Conservation (phyloP, 2,329 filamentous ascomycete genomes). For the Keithomyces neogunnii region DNA sequence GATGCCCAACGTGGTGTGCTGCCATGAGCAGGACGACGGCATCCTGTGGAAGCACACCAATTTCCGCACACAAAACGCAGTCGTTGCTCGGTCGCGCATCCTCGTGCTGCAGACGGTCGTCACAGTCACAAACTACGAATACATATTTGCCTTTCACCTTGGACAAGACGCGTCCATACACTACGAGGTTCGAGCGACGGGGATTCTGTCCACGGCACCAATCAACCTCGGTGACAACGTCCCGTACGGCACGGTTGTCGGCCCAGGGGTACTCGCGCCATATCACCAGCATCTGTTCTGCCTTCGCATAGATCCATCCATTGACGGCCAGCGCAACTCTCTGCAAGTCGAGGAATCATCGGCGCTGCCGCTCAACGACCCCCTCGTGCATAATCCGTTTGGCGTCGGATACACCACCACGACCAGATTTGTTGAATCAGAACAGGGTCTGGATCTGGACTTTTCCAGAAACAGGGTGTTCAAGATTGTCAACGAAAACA, state of each 20-base stretch:
- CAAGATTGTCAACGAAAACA: slow-evolving; percentile 37
- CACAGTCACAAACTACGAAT: slow-evolving; percentile 65
- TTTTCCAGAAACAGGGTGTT: slow-evolving; percentile 40
- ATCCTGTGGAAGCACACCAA: slow-evolving; percentile 67
- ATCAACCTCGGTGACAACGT: slow-evolving; percentile 45
- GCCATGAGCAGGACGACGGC: slow-evolving; percentile 63
- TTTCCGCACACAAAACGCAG: slow-evolving; percentile 51
- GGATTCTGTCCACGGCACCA: slow-evolving; percentile 52
- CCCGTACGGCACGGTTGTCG: slow-evolving; percentile 54
- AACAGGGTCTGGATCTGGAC: slow-evolving; percentile 35
- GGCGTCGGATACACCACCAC: slow-evolving; percentile 52
- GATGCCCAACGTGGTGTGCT: slow-evolving; percentile 47
- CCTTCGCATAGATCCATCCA: slow-evolving; percentile 54
- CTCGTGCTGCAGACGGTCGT: slow-evolving; percentile 61
- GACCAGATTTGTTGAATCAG: slow-evolving; percentile 36
- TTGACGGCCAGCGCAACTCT: slow-evolving; percentile 44
- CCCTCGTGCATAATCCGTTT: slow-evolving; percentile 43
- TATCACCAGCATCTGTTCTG: slow-evolving; percentile 65
- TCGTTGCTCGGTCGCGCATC: slow-evolving; percentile 51
- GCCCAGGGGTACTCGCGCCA: slow-evolving; percentile 54
- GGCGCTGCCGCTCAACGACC: slow-evolving; percentile 18
- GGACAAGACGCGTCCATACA: slow-evolving; percentile 53
- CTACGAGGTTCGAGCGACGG: slow-evolving; percentile 56
- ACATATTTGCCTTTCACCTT: slow-evolving; percentile 44
- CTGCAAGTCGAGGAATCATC: slow-evolving; percentile 17